Base-by-base conservation (phyloP, 352 stramenopile genomes). In the Phytopythium delawarense region DNA sequence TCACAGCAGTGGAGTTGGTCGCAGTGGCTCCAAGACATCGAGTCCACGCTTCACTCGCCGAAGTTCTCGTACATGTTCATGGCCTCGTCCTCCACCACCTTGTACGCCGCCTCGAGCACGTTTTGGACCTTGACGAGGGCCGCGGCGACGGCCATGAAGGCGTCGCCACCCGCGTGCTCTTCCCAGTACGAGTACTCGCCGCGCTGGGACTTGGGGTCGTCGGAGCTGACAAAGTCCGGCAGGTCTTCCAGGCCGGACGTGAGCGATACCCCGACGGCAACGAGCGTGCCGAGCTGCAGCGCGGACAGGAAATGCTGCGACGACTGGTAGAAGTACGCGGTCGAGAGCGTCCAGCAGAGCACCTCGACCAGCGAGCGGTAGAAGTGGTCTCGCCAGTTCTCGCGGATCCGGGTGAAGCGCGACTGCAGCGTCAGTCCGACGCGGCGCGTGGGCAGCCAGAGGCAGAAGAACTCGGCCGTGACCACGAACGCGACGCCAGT, bases 51-150 rank as follows among this genome's bases (percentile, higher is more conserved):
- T 51, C 64, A 88, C 66, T 86, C 73, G 54, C 76, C 76, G 65
- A 82, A 86, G 62, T 84, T 84, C 67, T 88, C 79, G 64, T 83
- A 86, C 79, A 88, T 86, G 59, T 75, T 69, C 76, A 84, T 88
- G 28, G 79, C 79, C 57, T 83, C 75, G 35, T 58, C 59, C 45
- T 88, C 66, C 20, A 83, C 44, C 20, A 67, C 66, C 4, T 62
- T 56, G 8, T 66, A 67, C 3, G 67, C 63, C 2, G 50, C 49
- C 25, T 71, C 46, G 2, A 78, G 35, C 4, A 50, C 63, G 25
- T 77, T 74, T 37, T 89, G 70, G 46, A 79, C 46, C n/a, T 74
- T 74, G 30, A 86, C 76, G 20, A 87, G 30, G 6, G 44, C 57
- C 35, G 57, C 60, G 1, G 79, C 79, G 12, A 89, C 34, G 13